These are phyloP conservation scores for Auricularia sp. DNA, from an alignment of 768 basidiomycete species.

Conservation along the genomic window DNA sequence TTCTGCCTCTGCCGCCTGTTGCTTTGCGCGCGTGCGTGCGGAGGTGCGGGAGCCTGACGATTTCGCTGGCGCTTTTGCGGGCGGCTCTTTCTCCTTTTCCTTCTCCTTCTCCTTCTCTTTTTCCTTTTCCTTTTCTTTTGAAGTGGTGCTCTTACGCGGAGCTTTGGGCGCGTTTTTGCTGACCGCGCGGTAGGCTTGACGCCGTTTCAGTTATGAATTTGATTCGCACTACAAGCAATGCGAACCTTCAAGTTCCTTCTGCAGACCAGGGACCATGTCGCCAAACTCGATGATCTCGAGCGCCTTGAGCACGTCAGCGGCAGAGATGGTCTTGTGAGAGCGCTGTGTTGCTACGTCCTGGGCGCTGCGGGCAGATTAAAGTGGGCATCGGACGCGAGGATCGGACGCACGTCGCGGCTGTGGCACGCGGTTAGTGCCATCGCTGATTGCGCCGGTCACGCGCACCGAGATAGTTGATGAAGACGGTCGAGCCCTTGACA, in stretches of 20 bases:
- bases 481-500: conserved; percentile 84
- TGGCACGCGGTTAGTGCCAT: conserved; percentile 6
- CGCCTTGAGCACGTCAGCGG: conserved; percentile 82
- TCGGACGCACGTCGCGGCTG: conserved; percentile 37
- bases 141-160: background rate
- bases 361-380: conserved; percentile 38
- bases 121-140: conserved; percentile 6
- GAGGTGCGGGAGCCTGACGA: background rate
- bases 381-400: background rate
- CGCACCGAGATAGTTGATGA: conserved; percentile 88
- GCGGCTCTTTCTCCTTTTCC: background rate
- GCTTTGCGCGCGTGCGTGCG: background rate
- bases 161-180: conserved; percentile 1
- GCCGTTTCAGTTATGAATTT: background rate
- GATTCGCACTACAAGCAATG: background rate
- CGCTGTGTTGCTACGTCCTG: conserved; percentile 81
- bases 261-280: conserved; percentile 6
- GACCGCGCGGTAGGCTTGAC: conserved; percentile 5
- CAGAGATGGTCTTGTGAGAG: conserved; percentile 81
- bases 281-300: conserved; percentile 9
- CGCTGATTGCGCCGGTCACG: background rate
- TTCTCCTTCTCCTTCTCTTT: conserved; percentile 3
- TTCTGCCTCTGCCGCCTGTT: background rate
- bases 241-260: conserved; percentile 9
- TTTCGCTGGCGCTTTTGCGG: background rate